Base-by-base conservation (phyloP, 139 green algal species). In the Deuterostichococcus epilithicus region DNA sequence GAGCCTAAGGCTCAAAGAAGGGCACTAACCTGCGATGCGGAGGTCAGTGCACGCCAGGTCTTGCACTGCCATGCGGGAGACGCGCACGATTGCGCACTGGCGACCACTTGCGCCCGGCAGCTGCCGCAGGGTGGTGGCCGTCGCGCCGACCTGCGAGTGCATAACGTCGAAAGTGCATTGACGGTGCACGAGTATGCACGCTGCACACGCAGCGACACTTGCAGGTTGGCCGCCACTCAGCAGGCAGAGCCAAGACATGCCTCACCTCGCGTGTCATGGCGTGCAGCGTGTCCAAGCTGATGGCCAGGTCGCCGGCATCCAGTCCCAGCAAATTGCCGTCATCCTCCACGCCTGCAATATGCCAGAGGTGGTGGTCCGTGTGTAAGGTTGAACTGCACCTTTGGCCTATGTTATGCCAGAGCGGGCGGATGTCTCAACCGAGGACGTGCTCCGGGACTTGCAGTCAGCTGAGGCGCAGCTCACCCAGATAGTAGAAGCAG, bases 291-390 rank as follows among this genome's bases (percentile, higher is more conserved):
- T 38, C 85, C 23, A 94, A 81, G 0, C 90, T 94, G 13, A 44
- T 78, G 0, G 85, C 63, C 73, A 96, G 84, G 30, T 95, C 87
- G 0, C 34, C 33, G 1, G 73, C 26, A 0, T 80, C 71, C 35
- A 97, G 82, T 20, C 93, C 93, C 59, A 85, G 78, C 3, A 89
- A 89, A 82, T 95, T 94, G 20, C 93, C 93, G 52, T 96, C 90
- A 78, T 97, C 93, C 74, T 95, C 89, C 23, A 97, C 90, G 23
- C 92, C 91, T 90, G 80, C 28, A 80, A 25, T 63, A 20, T 63
- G 52, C 18, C 52, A 63, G 52, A 63, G 28, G 52, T n/a, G n/a
- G n/a, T n/a, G n/a, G n/a, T n/a, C n/a, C n/a, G n/a, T n/a, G n/a
- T n/a, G n/a, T n/a, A n/a, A n/a, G n/a, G n/a, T n/a, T 63, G 33